Evolutionary conservation across 192 early-diverging fungal genomes (phyloP).

Genomic region (Obelidium mucronatum): DNA sequence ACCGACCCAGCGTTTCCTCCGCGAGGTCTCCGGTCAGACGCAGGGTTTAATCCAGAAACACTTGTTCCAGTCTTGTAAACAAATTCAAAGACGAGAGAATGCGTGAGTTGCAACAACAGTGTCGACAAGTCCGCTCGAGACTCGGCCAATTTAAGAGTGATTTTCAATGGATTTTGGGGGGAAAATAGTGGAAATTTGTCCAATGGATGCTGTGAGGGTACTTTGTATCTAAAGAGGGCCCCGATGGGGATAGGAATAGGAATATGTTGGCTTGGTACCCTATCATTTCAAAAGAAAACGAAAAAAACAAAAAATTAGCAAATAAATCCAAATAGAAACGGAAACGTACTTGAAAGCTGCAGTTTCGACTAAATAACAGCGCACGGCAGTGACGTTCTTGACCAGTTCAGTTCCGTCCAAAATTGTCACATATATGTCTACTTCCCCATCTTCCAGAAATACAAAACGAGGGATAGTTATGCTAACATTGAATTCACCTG

Average conservation of each 20-base stretch:
- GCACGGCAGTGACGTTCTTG: conserved; percentile 23
- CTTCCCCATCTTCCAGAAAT: conserved; percentile 27
- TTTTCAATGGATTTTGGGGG: conserved; percentile 26
- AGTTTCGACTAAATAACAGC: conserved; percentile 33
- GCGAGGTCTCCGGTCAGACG: not conserved
- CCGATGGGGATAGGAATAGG: conserved; percentile 31
- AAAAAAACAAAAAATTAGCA: not conserved
- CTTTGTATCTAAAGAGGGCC: conserved; percentile 22
- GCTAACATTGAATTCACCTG: conserved; percentile 32
- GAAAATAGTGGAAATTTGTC: conserved; percentile 21
- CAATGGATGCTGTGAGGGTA: conserved; percentile 4
- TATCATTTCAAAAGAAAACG: not conserved
- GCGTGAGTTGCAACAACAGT: conserved; percentile 18
- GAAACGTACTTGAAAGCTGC: conserved; percentile 14
- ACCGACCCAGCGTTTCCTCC: not conserved
- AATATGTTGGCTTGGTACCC: conserved; percentile 28
- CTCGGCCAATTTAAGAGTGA: conserved; percentile 26
- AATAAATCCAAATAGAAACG: not conserved
- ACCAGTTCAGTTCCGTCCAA: conserved; percentile 23
- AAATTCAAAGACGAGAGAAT: conserved; percentile 34
- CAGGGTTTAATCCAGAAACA: not conserved
- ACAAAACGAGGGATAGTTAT: conserved; percentile 27
- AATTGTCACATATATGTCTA: conserved; percentile 14
- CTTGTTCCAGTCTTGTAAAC: conserved; percentile 27
- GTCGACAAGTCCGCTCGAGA: conserved; percentile 19